Evolutionary conservation across 768 basidiomycete genomes (phyloP).

Genomic region (Nidularia pulvinata): DNA sequence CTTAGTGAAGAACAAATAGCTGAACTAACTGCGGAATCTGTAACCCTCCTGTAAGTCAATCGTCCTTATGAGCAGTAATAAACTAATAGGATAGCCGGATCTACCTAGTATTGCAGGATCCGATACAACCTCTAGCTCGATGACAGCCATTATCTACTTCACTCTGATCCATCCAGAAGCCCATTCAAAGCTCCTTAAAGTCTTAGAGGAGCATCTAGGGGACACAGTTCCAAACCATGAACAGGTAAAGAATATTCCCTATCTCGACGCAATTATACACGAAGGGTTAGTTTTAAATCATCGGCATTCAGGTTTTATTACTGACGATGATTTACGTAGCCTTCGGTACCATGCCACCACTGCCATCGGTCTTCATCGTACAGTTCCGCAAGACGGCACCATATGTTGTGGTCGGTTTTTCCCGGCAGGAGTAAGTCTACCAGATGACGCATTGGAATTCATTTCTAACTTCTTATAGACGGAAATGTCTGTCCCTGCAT

Average conservation of each 20-base stretch:
- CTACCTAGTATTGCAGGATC: constrained; percentile 26
- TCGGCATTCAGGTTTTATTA: neutral
- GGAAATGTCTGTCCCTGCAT: neutral
- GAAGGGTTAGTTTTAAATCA: constrained; percentile 12
- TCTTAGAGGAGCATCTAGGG: constrained; percentile 1
- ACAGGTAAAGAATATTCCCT: constrained; percentile 19
- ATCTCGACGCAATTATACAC: constrained; percentile 21
- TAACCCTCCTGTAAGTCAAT: neutral
- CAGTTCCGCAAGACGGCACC: constrained; percentile 22
- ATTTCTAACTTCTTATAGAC: neutral
- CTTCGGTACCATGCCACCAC: constrained; percentile 30
- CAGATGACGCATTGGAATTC: neutral
- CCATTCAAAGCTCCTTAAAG: constrained; percentile 11
- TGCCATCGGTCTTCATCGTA: constrained; percentile 30
- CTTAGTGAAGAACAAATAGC: neutral
- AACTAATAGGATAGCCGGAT: neutral
- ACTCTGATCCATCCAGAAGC: constrained; percentile 17
- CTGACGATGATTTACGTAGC: neutral
- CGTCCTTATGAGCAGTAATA: neutral
- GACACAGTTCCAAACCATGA: constrained; percentile 14
- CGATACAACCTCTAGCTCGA: constrained; percentile 28
- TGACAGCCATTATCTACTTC: constrained; percentile 22
- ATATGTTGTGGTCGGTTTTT: constrained; percentile 16
- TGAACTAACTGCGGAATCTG: neutral
- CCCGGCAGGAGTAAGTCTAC: constrained; percentile 20